phyloP scores from a whole-genome alignment of 2,329 filamentous ascomycete species.

The Metarhizium album region DNA sequence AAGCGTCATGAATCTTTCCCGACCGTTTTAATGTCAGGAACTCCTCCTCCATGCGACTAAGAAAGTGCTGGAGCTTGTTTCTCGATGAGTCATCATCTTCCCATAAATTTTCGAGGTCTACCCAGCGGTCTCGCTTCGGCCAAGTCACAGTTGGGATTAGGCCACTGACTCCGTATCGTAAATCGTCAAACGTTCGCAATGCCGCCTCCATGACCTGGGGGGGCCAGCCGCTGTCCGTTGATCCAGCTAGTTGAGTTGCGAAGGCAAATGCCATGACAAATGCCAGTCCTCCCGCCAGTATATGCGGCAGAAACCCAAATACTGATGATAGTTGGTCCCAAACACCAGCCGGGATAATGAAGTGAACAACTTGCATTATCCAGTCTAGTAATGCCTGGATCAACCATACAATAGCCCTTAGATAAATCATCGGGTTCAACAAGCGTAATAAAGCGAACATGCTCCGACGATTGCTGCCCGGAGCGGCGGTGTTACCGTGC shows the following conservation, averaged over 20 bases:
- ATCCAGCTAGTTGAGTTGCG: conserved; percentile 2
- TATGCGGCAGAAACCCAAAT: conserved; percentile 5
- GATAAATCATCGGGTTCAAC: conserved; percentile 21
- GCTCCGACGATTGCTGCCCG: neutral
- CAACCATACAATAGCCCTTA: conserved; percentile 15
- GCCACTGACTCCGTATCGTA: conserved; percentile 11
- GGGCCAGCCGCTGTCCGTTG: conserved; percentile 6
- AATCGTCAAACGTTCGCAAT: conserved; percentile 5
- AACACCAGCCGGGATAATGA: conserved; percentile 5
- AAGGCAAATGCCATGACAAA: conserved; percentile 6
- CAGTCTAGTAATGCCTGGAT: conserved; percentile 13
- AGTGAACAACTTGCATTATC: conserved; percentile 8
- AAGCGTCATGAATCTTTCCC: conserved; percentile 23
- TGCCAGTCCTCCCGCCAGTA: conserved; percentile 3
- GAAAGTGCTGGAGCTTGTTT: conserved; percentile 12
- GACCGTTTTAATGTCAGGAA: conserved; percentile 20
- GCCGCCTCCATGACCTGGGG: conserved; percentile 1
- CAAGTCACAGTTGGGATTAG: conserved; percentile 18
- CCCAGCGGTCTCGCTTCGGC: conserved; percentile 13
- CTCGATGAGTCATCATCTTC: conserved; percentile 11
- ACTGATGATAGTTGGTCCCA: conserved; percentile 8
- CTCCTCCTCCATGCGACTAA: conserved; percentile 19
- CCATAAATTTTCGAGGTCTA: conserved; percentile 11
- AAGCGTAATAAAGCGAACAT: conserved; percentile 15
- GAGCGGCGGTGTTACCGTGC: neutral